Evolutionary conservation across 225 moss, liverwort and hornwort genomes (phyloP), one percentile per base, ranked within the genome.

Genomic region (Thuidium tamariscinum): DNA sequence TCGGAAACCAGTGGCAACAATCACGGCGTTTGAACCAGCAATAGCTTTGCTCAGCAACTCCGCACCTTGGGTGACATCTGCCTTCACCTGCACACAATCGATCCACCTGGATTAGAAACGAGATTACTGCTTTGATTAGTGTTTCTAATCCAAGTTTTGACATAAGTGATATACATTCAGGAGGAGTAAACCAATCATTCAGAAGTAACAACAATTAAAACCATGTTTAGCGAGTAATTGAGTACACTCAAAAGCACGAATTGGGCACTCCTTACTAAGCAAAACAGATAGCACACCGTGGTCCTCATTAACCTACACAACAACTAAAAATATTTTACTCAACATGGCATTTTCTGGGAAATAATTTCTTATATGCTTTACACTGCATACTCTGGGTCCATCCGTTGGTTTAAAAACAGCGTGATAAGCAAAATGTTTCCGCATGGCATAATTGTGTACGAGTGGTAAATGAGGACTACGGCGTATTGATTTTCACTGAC

Each of bases 1-100:
- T 34, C 95, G 92, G 67, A 94, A 95, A 27, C 96, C 94, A 26
- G 96, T 96, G 39, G 96, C 95, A 46, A 94, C 92, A 49, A 96
- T 86, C 10, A 96, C 91, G 23, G 93, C 92, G 82, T 92, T 77
- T n/a, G 91, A 90, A 42, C 91, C 93, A 8, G 86, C 89, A 63
- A 95, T 91, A 9, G 89, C 95, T 65, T 83, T 87, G 32, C 93
- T 92, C 37, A 95, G 89, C 74, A 83, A 76, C 57, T 93, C 91
- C 27, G 70, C 89, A 62, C 93, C 91, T 77, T 92, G 63, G 8
- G 95, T 95, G 52, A 95, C 95, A 87, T 95, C 95, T 78, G 95
- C 95, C 72, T 90, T 82, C 70, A 90, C 91, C 93, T 93, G 63
- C 51, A 85, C 76, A 89, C 27, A 66, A 29, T 63, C 81, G 51